Base-by-base conservation (phyloP, 495 filamentous ascomycete genomes). In the Lasiosphaeria miniovina region DNA sequence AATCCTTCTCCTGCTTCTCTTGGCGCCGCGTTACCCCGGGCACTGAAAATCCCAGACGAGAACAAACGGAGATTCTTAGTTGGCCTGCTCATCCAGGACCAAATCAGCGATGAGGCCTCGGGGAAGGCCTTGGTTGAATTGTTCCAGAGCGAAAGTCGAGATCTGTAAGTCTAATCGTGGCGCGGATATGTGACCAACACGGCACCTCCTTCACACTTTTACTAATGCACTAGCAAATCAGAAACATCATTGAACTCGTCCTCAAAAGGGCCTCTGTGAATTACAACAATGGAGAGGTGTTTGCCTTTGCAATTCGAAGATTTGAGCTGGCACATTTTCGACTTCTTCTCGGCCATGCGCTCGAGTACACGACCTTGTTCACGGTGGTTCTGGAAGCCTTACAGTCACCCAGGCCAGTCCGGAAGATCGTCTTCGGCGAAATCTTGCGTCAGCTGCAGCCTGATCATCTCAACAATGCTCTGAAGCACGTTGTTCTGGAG, bases 51-150 rank as follows among this genome's bases (percentile, higher is more conserved):
- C 5, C 32, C 54, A 0, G 59, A 67, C 41, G 31, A 24, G 15
- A 8, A 48, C 4, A 17, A 61, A 12, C 67, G 60, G 41, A 33
- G 53, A 1, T 7, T 9, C 1, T 24, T 72, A 34, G 64, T 72
- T 31, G 55, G 63, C 9, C 51, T 65, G 8, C 65, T 66, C 4
- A 61, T 65, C 6, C 50, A 49, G 55, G 71, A 66, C 48, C 69
- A 34, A 31, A 67, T 58, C 55, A 66, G 50, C 58, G 70, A 69
- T 7, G 70, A 70, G 34, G 64, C 70, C 2, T 64, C 67, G 4
- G 71, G 68, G 1, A 68, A 65, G 24, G 66, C 75, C 0, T 67
- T 79, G 36, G 65, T 77, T 34, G 63, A 73, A n/a, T 66, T 68
- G 3, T 63, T 65, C 32, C 67, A 71, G 48, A 62, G 65, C 17